Conservation (phyloP, 176 grass and related monocot genomes). For the Cenchrus americanus region DNA sequence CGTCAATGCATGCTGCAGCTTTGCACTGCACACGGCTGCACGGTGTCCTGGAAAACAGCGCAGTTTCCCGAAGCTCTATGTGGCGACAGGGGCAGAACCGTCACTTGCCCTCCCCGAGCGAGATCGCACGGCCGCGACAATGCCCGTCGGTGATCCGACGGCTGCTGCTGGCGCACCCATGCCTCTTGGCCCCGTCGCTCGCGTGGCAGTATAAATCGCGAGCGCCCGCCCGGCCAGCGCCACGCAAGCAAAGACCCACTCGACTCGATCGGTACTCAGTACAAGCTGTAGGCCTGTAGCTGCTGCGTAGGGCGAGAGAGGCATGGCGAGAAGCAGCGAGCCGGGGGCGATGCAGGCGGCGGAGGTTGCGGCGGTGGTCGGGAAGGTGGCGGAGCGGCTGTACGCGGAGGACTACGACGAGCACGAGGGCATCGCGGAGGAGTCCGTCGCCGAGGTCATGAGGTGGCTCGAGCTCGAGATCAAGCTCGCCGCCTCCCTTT, state of each 20-base stretch:
- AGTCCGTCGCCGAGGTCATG: conserved; percentile 55
- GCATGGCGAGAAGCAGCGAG: no score
- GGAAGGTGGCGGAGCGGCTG: conserved; percentile 38
- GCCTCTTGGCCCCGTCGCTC: background rate
- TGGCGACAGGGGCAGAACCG: background rate
- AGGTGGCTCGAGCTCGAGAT: conserved; percentile 62
- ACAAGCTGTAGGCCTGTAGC: no score
- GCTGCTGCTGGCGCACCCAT: background rate
- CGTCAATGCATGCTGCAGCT: no score
- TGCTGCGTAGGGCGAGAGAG: no score
- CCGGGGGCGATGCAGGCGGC: background rate
- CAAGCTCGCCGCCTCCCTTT: conserved; percentile 26
- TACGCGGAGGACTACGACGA: background rate
- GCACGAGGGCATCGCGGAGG: conserved; percentile 42
- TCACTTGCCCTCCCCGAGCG: background rate
- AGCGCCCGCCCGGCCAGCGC: background rate
- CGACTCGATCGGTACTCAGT: background rate
- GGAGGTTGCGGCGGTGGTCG: background rate
- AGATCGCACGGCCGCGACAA: background rate
- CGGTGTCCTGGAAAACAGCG: no score
- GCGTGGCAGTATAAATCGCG: background rate
- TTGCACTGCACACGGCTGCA: no score
- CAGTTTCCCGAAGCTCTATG: background rate
- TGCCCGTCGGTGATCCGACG: background rate
- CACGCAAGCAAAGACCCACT: background rate